Evolutionary conservation across 2,329 filamentous ascomycete species (phyloP).

Genomic region (Aspergillus quadrilineatus): DNA sequence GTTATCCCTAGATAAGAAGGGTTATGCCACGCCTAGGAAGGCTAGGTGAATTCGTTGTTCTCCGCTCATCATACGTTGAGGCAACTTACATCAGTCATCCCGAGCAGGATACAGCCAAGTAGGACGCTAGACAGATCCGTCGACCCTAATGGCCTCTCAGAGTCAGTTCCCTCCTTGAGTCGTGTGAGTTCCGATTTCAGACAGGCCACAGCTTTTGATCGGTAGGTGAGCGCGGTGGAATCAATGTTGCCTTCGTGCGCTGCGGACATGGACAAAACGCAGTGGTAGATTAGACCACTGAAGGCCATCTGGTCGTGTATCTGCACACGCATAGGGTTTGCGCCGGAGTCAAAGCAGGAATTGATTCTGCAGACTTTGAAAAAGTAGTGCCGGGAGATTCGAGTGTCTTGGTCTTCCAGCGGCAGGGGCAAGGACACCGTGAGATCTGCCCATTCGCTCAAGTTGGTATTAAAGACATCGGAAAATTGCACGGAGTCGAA

Average conservation of each 20-base stretch:
- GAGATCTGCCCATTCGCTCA: background rate
- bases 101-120: background rate
- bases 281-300: slow-evolving; percentile 5
- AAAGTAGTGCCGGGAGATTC: background rate
- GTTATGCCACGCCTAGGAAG: background rate
- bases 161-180: no score
- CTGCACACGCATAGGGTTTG: background rate
- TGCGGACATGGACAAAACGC: slow-evolving; percentile 12
- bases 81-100: background rate
- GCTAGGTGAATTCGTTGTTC: no score
- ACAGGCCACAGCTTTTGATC: background rate
- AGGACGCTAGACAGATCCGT: background rate
- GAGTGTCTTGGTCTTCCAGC: background rate
- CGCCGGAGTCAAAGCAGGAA: background rate
- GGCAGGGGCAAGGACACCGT: background rate
- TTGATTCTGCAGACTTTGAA: background rate
- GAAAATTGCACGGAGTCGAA: no score
- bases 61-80: background rate
- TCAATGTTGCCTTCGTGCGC: background rate
- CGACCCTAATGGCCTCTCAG: no score
- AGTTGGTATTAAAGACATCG: background rate
- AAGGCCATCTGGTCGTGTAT: slow-evolving; percentile 3
- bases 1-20: background rate
- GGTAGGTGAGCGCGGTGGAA: background rate
- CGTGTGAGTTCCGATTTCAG: no score